Conservation (phyloP, 495 filamentous ascomycete genomes). For the Hyaloscypha finlandica region DNA sequence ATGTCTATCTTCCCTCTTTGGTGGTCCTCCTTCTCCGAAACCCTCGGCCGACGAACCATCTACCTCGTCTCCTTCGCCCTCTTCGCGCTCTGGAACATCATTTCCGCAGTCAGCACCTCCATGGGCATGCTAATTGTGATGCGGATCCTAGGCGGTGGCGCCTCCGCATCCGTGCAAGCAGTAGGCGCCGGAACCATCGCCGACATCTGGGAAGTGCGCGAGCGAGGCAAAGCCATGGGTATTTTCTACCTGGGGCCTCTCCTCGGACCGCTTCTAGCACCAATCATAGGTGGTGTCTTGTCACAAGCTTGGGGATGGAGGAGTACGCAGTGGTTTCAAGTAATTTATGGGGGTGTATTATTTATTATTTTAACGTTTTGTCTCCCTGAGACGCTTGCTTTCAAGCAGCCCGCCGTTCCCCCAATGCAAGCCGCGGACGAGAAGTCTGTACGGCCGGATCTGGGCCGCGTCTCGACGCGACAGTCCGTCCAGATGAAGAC, state of each 20-base stretch:
- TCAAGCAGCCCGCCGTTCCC: slow-evolving; percentile 13
- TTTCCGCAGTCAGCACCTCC: slow-evolving; percentile 71
- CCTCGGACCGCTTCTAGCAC: slow-evolving; percentile 79
- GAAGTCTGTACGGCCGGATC: slow-evolving; percentile 32
- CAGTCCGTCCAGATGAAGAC: slow-evolving; percentile 61
- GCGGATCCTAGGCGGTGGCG: slow-evolving; percentile 79
- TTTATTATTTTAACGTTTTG: slow-evolving; percentile 64
- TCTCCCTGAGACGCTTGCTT: slow-evolving; percentile 68
- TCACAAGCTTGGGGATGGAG: slow-evolving; percentile 75
- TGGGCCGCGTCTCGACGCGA: slow-evolving; percentile 63
- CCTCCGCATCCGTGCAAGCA: slow-evolving; percentile 84
- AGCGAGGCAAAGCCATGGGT: slow-evolving; percentile 88
- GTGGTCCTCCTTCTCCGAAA: slow-evolving; percentile 93
- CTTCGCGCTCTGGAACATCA: slow-evolving; percentile 75
- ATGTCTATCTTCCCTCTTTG: slow-evolving; percentile 93
- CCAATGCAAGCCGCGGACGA: slow-evolving; percentile 7
- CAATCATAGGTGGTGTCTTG: slow-evolving; percentile 83
- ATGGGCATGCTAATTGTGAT: slow-evolving; percentile 87
- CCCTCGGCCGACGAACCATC: slow-evolving; percentile 78
- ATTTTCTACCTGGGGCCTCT: slow-evolving; percentile 90
- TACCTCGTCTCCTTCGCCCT: slow-evolving; percentile 82
- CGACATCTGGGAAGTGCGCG: slow-evolving; percentile 82
- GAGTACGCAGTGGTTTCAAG: slow-evolving; percentile 85
- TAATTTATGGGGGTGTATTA: slow-evolving; percentile 70
- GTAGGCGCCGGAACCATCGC: slow-evolving; percentile 93